Conservation (phyloP, 176 grass and related monocot genomes). For the Ensete ventricosum region DNA sequence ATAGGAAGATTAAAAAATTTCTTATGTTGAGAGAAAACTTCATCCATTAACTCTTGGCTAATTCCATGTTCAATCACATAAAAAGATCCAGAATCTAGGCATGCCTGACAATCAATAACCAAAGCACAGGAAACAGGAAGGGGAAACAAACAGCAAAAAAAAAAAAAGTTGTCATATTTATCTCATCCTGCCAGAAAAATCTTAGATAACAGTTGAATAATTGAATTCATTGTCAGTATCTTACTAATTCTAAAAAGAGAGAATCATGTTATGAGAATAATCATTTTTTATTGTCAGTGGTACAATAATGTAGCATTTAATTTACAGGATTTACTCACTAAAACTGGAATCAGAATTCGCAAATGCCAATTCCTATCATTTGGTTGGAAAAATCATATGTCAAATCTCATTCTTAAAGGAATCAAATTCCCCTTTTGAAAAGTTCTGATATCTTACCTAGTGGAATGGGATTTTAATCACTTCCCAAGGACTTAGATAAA, state of each 20-base stretch:
- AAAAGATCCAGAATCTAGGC: constrained; percentile 89
- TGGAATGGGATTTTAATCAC: too few relatives aligned
- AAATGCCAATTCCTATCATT: background rate
- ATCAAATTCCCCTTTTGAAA: background rate
- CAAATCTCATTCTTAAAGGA: background rate
- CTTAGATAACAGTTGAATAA: background rate
- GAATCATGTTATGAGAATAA: background rate
- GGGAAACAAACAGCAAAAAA: background rate
- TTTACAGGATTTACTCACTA: background rate
- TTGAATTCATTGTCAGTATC: background rate
- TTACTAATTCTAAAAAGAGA: background rate
- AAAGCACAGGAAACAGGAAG: constrained; percentile 6
- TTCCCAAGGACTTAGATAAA: background rate
- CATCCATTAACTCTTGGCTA: constrained; percentile 67
- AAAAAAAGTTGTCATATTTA: constrained; percentile 4
- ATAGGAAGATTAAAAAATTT: constrained; percentile 74
- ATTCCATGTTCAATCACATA: constrained; percentile 94
- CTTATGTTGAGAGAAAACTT: constrained; percentile 78
- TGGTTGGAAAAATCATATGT: background rate
- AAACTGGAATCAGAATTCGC: too few relatives aligned
- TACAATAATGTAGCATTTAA: background rate
- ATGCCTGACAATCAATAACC: constrained; percentile 40
- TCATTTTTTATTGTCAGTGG: background rate
- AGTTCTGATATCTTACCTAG: background rate
- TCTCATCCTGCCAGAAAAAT: background rate